Base-by-base conservation (phyloP, 257 asterid species). In the Nicotiana noctiflora region DNA sequence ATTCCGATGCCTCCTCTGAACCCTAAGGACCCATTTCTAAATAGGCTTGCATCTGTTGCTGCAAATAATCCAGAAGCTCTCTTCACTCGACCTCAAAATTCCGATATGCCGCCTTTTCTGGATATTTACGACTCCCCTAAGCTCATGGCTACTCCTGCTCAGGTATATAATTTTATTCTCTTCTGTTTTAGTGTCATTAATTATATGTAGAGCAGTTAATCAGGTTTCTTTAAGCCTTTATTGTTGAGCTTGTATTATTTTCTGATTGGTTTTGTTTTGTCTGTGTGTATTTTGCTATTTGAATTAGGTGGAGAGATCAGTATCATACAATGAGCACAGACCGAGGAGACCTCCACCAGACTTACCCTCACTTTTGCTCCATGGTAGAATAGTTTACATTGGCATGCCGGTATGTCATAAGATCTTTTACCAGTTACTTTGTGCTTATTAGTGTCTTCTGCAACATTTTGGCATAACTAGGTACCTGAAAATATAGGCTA, bases 141-240 rank as follows among this genome's bases (percentile, higher is more conserved):
- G 46, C 97, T 92, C 86, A 95, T 92, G 99, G 97, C 98, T 27
- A 82, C 97, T 15, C 97, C 97, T 79, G 97, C 95, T 21, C 90
- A 88, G 81, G 99, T 91, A 82, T 11, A 56, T 13, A 25, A 44
- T 70, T 12, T 70, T 68, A 6, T 19, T 68, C 32, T 44, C 77
- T n/a, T 19, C 57, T 8, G 1, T 44, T 40, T 21, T 68, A 68
- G 5, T 40, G 34, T 40, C 13, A 11, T 13, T 68, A 31, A 6
- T 68, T 68, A 40, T 68, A 19, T 70, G 77, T 70, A 19, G 44
- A 40, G n/a, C 19, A 40, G 12, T 19, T 61, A 53, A n/a, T 62
- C 62, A 44, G 3, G 46, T 17, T 25, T 46, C 17, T 2, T 34
- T 23, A 46, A 64, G 65, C 21, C 37, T 59, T 62, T 51, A 7